Conservation (phyloP, 352 stramenopile species). For the Globisporangium radiosum region DNA sequence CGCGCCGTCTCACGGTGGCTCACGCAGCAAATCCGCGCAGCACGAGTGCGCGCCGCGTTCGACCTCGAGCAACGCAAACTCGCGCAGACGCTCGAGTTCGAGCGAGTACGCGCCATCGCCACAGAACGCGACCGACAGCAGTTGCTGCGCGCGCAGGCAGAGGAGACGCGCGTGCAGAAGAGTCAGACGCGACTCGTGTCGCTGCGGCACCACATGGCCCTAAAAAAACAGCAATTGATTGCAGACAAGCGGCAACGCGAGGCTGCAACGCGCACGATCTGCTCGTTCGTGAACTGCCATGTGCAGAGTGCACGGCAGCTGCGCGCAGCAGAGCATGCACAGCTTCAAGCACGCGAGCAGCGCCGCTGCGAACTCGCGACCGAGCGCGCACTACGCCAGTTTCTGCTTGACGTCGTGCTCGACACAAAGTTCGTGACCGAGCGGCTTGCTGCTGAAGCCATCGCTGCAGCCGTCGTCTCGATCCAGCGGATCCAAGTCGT, state of each 20-base stretch:
- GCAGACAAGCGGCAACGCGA: constrained; percentile 13
- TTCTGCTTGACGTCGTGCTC: constrained; percentile 30
- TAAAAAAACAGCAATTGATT: constrained; percentile 11
- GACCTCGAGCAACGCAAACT: not conserved
- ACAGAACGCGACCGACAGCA: constrained; percentile 1
- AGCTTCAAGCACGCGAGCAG: constrained; percentile 17
- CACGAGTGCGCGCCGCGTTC: not conserved
- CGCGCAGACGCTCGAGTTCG: not conserved
- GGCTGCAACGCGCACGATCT: constrained; percentile 6
- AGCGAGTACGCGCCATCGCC: not conserved
- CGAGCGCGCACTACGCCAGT: constrained; percentile 18
- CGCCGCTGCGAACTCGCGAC: constrained; percentile 11
- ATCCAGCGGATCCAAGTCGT: constrained; percentile 10
- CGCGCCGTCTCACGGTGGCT: constrained; percentile 30
- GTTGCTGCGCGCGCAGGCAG: constrained; percentile 1
- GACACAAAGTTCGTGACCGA: constrained; percentile 27
- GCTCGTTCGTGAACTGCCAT: constrained; percentile 16
- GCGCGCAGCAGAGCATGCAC: constrained; percentile 11
- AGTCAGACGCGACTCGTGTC: constrained; percentile 10
- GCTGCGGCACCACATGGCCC: constrained; percentile 9
- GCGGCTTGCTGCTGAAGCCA: constrained; percentile 6
- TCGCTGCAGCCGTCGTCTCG: constrained; percentile 7
- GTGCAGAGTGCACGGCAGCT: constrained; percentile 16
- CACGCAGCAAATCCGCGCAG: constrained; percentile 14
- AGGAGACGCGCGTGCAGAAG: constrained; percentile 6